These are phyloP conservation scores for Apiospora malaysiana DNA, from an alignment of 2,329 filamentous ascomycete species.

Conservation along the genomic window DNA sequence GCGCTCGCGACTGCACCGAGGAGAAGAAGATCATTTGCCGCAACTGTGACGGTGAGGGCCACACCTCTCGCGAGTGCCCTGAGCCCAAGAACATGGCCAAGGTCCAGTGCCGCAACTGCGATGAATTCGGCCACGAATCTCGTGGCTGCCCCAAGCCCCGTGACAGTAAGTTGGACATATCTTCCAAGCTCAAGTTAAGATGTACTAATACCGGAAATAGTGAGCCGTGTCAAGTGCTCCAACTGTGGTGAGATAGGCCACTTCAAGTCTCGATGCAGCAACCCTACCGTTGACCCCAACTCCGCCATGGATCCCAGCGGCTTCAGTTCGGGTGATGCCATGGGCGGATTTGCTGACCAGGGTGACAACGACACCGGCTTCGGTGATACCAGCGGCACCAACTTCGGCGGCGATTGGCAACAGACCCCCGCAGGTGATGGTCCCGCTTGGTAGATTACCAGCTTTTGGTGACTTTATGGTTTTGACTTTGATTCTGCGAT, in stretches of 20 bases:
- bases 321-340: constrained; percentile 24
- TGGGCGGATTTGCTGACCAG: constrained; percentile 24
- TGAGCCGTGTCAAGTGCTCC: constrained; percentile 61
- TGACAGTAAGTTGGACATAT: constrained; percentile 50
- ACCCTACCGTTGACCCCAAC: constrained; percentile 36
- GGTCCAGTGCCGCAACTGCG: constrained; percentile 57
- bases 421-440: not conserved
- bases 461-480: no score
- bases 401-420: constrained; percentile 1
- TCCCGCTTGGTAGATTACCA: not conserved
- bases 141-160: constrained; percentile 61
- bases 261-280: constrained; percentile 47
- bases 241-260: constrained; percentile 61
- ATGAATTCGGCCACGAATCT: constrained; percentile 53
- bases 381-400: constrained; percentile 9
- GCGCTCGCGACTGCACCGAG: constrained; percentile 56
- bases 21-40: constrained; percentile 60
- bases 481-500: not conserved
- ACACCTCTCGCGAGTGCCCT: constrained; percentile 67
- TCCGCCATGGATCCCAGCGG: constrained; percentile 20
- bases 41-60: constrained; percentile 65
- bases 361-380: constrained; percentile 22
- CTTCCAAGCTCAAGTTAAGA: not conserved
- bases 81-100: constrained; percentile 49
- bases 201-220: constrained; percentile 40